phyloP scores from a whole-genome alignment of 257 asterid genomes.

The Nicotiana noctiflora region DNA sequence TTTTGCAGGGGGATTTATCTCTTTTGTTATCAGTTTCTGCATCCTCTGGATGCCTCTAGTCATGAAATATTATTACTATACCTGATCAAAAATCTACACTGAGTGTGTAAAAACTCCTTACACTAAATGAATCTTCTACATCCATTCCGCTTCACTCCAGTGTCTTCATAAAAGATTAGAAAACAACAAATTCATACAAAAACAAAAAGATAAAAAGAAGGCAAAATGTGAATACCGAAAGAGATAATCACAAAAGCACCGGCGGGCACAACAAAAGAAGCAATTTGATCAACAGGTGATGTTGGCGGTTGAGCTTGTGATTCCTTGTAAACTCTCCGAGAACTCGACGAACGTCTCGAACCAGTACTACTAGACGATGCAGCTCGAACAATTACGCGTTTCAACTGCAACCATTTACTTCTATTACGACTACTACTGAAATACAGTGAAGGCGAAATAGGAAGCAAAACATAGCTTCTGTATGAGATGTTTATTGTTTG shows the following conservation, averaged over 20 bases:
- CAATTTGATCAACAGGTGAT: slow-evolving; percentile 43
- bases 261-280: slow-evolving; percentile 53
- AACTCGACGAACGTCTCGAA: slow-evolving; percentile 37
- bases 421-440: slow-evolving; percentile 22
- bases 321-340: slow-evolving; percentile 61
- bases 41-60: too few species aligned
- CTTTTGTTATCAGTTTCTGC: too few species aligned
- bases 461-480: slow-evolving; percentile 20
- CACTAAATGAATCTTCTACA: too few species aligned
- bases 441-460: slow-evolving; percentile 13
- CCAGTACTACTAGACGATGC: slow-evolving; percentile 30
- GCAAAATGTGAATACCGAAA: slow-evolving; percentile 50
- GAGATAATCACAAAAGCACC: slow-evolving; percentile 64
- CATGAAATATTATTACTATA: too few species aligned
- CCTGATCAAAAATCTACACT: too few species aligned
- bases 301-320: slow-evolving; percentile 51
- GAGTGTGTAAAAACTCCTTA: too few species aligned
- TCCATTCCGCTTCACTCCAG: too few species aligned
- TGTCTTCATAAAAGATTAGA: too few species aligned
- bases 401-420: slow-evolving; percentile 23
- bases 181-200: neutral
- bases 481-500: slow-evolving; percentile 13
- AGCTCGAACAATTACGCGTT: slow-evolving; percentile 31
- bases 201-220: neutral
- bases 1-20: too few species aligned